These are phyloP conservation scores for Carpinus fangiana DNA, from an alignment of 306 rosid genomes.

Conservation along the genomic window DNA sequence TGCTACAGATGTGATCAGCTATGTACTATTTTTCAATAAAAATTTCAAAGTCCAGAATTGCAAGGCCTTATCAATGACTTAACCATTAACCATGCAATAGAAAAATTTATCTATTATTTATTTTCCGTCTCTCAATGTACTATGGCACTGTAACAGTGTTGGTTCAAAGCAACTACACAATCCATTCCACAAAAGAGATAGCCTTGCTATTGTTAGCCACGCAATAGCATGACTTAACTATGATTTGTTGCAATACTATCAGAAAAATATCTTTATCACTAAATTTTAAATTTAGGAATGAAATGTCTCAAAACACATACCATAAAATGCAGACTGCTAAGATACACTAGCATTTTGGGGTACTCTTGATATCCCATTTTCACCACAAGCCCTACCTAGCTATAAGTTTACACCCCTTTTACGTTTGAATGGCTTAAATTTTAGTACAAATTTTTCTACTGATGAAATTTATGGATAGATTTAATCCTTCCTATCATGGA, in stretches of 20 bases:
- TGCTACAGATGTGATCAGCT: no score
- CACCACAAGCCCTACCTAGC: not conserved
- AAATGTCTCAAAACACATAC: not conserved
- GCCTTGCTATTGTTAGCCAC: not conserved
- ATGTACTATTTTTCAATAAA: no score
- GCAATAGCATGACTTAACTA: not conserved
- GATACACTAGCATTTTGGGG: not conserved
- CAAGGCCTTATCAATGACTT: not conserved
- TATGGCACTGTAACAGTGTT: not conserved
- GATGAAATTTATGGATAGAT: no score
- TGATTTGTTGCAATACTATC: not conserved
- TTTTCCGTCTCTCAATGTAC: not conserved
- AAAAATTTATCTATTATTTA: not conserved
- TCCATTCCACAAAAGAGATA: not conserved
- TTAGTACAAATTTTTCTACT: no score
- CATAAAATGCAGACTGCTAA: not conserved
- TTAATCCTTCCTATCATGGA: no score
- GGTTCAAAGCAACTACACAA: not conserved
- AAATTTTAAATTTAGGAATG: not conserved
- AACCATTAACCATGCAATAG: not conserved
- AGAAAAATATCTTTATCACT: not conserved
- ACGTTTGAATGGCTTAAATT: no score
- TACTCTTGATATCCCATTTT: not conserved
- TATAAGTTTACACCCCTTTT: not conserved
- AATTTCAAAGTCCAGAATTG: no score